Conservation (phyloP, 495 filamentous ascomycete genomes). For the Penicillium desertorum region DNA sequence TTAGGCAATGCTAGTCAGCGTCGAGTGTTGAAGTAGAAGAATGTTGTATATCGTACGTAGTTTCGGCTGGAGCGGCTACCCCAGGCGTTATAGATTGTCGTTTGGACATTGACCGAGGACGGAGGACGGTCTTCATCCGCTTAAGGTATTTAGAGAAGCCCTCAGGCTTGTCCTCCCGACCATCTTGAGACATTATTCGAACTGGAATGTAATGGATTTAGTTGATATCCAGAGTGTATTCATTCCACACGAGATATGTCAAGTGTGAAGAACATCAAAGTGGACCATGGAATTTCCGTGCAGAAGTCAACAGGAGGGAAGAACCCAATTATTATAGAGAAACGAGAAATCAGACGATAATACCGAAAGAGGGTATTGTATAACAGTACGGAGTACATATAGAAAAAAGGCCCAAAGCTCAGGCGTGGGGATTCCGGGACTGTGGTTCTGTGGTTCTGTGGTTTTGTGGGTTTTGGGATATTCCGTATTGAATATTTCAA, state of each 20-base stretch:
- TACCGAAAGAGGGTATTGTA: background rate
- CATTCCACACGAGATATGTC: constrained; percentile 16
- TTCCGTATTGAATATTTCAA: background rate
- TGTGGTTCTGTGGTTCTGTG: constrained; percentile 2
- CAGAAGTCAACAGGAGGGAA: background rate
- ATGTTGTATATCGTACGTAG: constrained; percentile 31
- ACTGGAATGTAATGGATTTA: constrained; percentile 15
- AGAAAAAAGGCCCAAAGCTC: background rate
- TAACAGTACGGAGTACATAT: background rate
- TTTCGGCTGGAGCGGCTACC: constrained; percentile 18
- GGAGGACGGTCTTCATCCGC: constrained; percentile 63
- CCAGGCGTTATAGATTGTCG: constrained; percentile 28
- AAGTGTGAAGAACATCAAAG: background rate
- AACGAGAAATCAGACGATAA: background rate
- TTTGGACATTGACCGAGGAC: constrained; percentile 50
- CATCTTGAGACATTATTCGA: constrained; percentile 36
- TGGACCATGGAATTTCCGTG: background rate
- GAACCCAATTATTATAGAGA: constrained; percentile 1
- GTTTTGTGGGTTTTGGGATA: background rate
- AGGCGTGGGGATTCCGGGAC: constrained; percentile 7
- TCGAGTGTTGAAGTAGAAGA: constrained; percentile 8
- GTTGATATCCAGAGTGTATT: constrained; percentile 15
- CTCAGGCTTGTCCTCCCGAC: constrained; percentile 54
- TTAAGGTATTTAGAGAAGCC: constrained; percentile 62
- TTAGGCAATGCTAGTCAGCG: constrained; percentile 13